These are phyloP conservation scores for Rosa multiflora DNA, from an alignment of 306 rosid species.

Conservation along the genomic window DNA sequence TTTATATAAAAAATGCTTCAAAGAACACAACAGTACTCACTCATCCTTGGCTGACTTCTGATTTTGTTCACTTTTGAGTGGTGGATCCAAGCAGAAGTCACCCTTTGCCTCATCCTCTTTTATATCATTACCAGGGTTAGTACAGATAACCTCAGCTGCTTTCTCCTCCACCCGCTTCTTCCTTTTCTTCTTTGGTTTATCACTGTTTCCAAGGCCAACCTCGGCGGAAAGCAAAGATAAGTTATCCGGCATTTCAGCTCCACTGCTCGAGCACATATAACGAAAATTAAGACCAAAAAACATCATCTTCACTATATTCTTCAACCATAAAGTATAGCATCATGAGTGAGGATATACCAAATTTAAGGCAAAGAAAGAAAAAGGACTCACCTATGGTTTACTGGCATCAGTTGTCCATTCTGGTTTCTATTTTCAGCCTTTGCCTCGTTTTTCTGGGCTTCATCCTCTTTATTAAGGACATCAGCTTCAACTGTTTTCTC, in stretches of 20 bases:
- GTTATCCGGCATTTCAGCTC: conserved; percentile 26
- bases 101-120: conserved; percentile 33
- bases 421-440: conserved; percentile 3
- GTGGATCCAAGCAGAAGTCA: conserved; percentile 19
- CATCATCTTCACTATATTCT: background rate
- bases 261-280: conserved; percentile 27
- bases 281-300: background rate
- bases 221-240: conserved; percentile 28
- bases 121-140: conserved; percentile 16
- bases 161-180: conserved; percentile 35
- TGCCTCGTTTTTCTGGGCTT: conserved; percentile 1
- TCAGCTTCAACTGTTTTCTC: conserved; percentile 22
- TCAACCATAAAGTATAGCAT: background rate
- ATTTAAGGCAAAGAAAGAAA: conserved; percentile 1
- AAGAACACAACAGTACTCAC: conserved; percentile 35
- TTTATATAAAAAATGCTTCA: background rate
- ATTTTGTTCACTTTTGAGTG: conserved; percentile 35
- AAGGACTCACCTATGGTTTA: conserved; percentile 39
- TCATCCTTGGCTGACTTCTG: conserved; percentile 33
- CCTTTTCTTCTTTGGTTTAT: conserved; percentile 45
- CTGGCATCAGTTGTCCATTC: conserved; percentile 5
- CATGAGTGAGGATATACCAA: background rate
- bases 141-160: conserved; percentile 11
- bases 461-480: conserved; percentile 1
- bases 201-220: conserved; percentile 24